phyloP scores from a whole-genome alignment of 2,329 filamentous ascomycete genomes.

The Ophidiomyces ophidiicola region DNA sequence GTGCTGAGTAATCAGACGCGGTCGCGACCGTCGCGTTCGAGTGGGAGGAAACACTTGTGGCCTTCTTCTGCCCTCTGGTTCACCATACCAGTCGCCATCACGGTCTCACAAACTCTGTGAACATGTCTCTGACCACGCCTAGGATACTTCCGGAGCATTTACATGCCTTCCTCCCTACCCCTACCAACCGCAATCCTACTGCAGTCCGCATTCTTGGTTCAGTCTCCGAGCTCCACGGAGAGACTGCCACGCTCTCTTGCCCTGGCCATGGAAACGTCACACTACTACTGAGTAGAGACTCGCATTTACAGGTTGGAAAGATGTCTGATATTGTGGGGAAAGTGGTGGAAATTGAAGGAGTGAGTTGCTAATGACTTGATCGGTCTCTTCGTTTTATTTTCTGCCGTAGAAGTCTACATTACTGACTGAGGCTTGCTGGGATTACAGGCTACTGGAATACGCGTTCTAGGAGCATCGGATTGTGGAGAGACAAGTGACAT shows the following conservation, averaged over 20 bases:
- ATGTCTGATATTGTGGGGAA: constrained; percentile 38
- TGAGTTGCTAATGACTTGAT: constrained; percentile 17
- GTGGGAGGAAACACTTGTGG: neutral
- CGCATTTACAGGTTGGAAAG: constrained; percentile 34
- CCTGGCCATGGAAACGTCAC: constrained; percentile 57
- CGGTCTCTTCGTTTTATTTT: neutral
- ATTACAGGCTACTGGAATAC: constrained; percentile 29
- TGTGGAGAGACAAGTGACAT: constrained; percentile 32
- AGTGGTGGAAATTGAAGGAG: constrained; percentile 32
- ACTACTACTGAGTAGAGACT: constrained; percentile 54
- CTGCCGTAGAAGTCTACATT: neutral
- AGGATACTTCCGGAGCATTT: constrained; percentile 74
- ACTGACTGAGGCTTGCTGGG: neutral
- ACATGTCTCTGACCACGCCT: constrained; percentile 41
- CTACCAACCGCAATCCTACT: constrained; percentile 34
- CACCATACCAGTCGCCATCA: neutral
- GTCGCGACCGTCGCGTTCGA: too few relatives aligned
- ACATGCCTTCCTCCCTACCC: constrained; percentile 49
- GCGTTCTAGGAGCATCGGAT: constrained; percentile 32
- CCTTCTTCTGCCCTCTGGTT: neutral
- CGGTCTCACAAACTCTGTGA: too few relatives aligned
- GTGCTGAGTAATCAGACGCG: too few relatives aligned
- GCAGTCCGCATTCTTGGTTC: constrained; percentile 79
- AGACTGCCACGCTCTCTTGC: constrained; percentile 67
- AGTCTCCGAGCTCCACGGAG: constrained; percentile 69